Conservation (phyloP, 2,329 filamentous ascomycete genomes). For the Didymosphaeria variabile region DNA sequence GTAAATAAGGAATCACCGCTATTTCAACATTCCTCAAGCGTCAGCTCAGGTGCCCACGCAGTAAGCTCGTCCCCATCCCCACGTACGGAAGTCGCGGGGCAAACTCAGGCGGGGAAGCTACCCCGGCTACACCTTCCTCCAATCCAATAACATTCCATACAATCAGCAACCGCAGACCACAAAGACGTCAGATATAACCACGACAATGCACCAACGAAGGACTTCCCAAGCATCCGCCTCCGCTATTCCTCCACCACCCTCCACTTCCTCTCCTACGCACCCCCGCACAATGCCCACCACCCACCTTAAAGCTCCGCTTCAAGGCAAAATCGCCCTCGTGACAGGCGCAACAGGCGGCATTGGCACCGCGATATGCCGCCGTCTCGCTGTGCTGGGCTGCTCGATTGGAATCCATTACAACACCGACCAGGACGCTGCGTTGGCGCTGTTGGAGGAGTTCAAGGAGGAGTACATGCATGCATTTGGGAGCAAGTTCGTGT, state of each 20-base stretch:
- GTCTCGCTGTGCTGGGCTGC: conserved; percentile 53
- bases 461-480: conserved; percentile 29
- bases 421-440: conserved; percentile 39
- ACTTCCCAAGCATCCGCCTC: background rate
- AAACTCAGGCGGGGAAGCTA: conserved; percentile 7
- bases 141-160: background rate
- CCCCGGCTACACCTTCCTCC: conserved; percentile 5
- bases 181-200: background rate
- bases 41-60: background rate
- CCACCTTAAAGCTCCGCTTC: conserved; percentile 17
- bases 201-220: conserved; percentile 2
- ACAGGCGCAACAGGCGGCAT: conserved; percentile 59
- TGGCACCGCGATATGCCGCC: conserved; percentile 52
- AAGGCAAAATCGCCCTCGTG: conserved; percentile 47
- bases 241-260: background rate
- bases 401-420: conserved; percentile 57
- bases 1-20: background rate
- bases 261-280: background rate
- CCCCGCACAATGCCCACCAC: background rate
- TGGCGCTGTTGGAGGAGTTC: conserved; percentile 30
- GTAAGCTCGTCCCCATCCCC: background rate
- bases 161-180: background rate
- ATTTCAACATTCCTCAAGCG: background rate
- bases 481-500: conserved; percentile 35
- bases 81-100: conserved; percentile 1